A percentile compares a stretch with the other conserved stretches of the same genome.
Conservation (phyloP, 306 rosid species). For the Acacia confusa region DNA sequence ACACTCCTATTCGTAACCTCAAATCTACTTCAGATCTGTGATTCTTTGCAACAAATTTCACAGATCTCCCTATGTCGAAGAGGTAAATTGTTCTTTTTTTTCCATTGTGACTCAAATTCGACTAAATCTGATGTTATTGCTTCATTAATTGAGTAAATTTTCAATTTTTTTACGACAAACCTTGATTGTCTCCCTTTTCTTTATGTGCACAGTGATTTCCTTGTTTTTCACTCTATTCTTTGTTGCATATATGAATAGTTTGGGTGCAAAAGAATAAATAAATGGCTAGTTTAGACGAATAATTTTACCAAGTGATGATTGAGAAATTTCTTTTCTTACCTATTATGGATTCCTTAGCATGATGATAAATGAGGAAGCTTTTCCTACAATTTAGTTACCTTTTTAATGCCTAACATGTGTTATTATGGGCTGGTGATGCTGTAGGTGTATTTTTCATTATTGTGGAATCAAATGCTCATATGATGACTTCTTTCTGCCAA, state of each 20-base stretch:
- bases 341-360: neutral
- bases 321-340: neutral
- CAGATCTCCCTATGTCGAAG: constrained; percentile 50
- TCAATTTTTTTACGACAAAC: neutral
- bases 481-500: neutral
- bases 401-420: neutral
- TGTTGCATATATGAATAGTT: neutral
- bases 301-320: neutral
- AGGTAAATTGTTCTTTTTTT: constrained; percentile 27
- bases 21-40: neutral
- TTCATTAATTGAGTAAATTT: neutral
- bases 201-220: neutral
- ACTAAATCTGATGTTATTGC: neutral
- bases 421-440: neutral
- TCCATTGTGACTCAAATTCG: neutral
- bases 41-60: neutral
- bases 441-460: neutral
- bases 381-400: neutral
- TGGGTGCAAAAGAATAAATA: neutral
- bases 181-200: neutral
- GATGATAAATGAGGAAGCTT: neutral
- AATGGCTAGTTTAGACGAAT: neutral
- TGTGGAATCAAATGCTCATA: neutral
- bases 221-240: neutral
- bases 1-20: neutral